Percentiles rank a stretch among this genome's conserved stretches.
phyloP scores from a whole-genome alignment of 805 yeast genomes.

The Lachancea lanzarotensis region DNA sequence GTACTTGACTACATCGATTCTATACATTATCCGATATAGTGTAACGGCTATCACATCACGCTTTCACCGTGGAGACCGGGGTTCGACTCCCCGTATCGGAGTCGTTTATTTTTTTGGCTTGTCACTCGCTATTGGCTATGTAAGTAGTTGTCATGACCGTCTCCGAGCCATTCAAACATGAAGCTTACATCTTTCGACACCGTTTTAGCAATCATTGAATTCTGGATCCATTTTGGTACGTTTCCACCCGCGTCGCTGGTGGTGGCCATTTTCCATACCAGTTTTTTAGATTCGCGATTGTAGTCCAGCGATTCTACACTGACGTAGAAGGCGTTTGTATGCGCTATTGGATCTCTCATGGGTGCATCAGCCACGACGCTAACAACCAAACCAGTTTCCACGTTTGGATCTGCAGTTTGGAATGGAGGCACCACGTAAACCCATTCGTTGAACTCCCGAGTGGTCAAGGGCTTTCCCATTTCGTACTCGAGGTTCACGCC shows the following conservation, averaged over 20 bases:
- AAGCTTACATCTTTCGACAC: slow-evolving; percentile 37
- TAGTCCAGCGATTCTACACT: slow-evolving; percentile 33
- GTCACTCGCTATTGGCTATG: too few relatives aligned
- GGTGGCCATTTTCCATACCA: slow-evolving; percentile 37
- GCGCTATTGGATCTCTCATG: slow-evolving; percentile 16
- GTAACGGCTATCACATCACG: slow-evolving; percentile 37
- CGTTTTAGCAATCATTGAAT: slow-evolving; percentile 35
- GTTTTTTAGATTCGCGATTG: slow-evolving; percentile 12
- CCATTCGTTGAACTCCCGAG: slow-evolving; percentile 36
- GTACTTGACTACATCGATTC: background rate
- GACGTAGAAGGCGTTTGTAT: slow-evolving; percentile 32
- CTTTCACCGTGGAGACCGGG: slow-evolving; percentile 38
- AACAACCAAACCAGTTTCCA: slow-evolving; percentile 30
- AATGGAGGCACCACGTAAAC: slow-evolving; percentile 28
- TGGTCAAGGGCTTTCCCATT: slow-evolving; percentile 32
- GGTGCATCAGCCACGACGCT: slow-evolving; percentile 29
- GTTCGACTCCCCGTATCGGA: slow-evolving; percentile 37
- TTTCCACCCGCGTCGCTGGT: slow-evolving; percentile 37
- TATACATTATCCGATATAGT: slow-evolving; percentile 29
- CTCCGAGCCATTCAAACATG: slow-evolving; percentile 24
- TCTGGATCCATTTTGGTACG: slow-evolving; percentile 37
- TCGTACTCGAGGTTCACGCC: slow-evolving; percentile 33
- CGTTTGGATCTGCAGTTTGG: slow-evolving; percentile 2
- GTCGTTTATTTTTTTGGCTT: slow-evolving; percentile 9
- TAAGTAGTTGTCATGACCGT: background rate